Base-by-base conservation (phyloP, 805 yeast species). In the Candida mattraensis region DNA sequence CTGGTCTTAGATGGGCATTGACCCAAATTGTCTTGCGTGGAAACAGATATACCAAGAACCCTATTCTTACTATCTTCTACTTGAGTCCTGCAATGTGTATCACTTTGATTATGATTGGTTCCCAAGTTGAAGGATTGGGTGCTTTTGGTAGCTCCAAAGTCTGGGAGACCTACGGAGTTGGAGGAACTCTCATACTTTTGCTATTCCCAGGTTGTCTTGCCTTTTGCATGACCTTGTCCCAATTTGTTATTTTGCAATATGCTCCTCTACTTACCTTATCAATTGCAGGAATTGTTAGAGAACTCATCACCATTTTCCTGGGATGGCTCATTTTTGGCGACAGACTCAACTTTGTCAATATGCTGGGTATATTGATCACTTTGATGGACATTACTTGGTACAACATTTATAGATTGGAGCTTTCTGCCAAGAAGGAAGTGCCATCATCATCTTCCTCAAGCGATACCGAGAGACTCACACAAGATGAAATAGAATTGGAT, bases 241-340 rank as follows among this genome's bases (percentile, higher is more conserved):
- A 88, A 57, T 87, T 85, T 61, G 78, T 83, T 41, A 76, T 89
- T 8, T 69, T 89, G 28, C 80, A 83, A 36, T 75, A 80, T 22
- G 83, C 95, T 0, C 85, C 84, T 38, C 89, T 89, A 7, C 69
- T 87, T 28, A 87, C 97, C 0, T 63, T 89, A 18, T 80, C 91
- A 5, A 76, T 89, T 24, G 93, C 91, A 0, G 97, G 97, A 5
- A 83, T 89, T n/a, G 82, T 87, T 53, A 88, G 91, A 56, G 97
- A 89, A 59, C 67, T 89, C 4, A 66, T 87, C 35, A 89, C 97
- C 0, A 86, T 89, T 24, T 45, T 71, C 25, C 69, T 80, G 3
- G 66, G 79, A 10, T 76, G 88, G 30, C 45, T 84, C 6, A 69
- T 87, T 5, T 83, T 87, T 56, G 80, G 83, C 23, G 97, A 89